Evolutionary conservation across 2,329 filamentous ascomycete species (phyloP).

Genomic region (Neocatenulostroma microsporum): DNA sequence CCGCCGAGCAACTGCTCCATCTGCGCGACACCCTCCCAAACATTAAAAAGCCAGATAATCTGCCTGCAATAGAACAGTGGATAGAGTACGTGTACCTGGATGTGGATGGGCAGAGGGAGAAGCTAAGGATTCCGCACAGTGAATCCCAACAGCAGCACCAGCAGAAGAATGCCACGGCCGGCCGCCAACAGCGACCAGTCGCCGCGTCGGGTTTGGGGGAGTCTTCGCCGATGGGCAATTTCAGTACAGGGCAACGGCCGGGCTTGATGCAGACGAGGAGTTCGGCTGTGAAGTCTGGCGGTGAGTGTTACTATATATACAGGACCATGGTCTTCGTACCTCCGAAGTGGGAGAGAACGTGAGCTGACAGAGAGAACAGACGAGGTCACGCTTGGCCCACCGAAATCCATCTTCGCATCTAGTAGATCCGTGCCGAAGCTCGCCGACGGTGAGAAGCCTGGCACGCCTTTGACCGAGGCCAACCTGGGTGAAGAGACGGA

Average conservation of each 20-base stretch:
- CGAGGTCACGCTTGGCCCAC: conserved; percentile 78
- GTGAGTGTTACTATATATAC: conserved; percentile 20
- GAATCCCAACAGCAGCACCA: conserved; percentile 19
- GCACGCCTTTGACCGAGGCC: conserved; percentile 23
- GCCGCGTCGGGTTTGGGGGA: conserved; percentile 15
- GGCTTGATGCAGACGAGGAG: conserved; percentile 24
- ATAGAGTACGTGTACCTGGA: conserved; percentile 63
- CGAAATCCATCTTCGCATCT: conserved; percentile 74
- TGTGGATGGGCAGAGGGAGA: conserved; percentile 26
- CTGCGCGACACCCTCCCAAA: conserved; percentile 77
- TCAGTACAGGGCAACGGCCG: conserved; percentile 28
- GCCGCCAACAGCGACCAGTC: conserved; percentile 7
- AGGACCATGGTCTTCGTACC: no score
- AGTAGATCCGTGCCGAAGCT: conserved; percentile 49
- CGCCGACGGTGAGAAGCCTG: conserved; percentile 25
- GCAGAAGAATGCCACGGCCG: conserved; percentile 3
- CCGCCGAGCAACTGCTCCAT: conserved; percentile 64
- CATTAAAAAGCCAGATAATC: conserved; percentile 66
- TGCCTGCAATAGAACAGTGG: conserved; percentile 87
- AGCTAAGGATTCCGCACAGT: conserved; percentile 33
- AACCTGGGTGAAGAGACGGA: conserved; percentile 33
- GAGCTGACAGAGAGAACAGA: conserved; percentile 49
- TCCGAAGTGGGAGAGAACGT: background rate
- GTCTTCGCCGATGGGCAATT: conserved; percentile 30
- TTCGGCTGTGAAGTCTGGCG: conserved; percentile 16